A percentile compares a stretch with the other conserved stretches of the same genome.
phyloP scores from a whole-genome alignment of 2,329 filamentous ascomycete species.

The Karstenula rhodostoma region DNA sequence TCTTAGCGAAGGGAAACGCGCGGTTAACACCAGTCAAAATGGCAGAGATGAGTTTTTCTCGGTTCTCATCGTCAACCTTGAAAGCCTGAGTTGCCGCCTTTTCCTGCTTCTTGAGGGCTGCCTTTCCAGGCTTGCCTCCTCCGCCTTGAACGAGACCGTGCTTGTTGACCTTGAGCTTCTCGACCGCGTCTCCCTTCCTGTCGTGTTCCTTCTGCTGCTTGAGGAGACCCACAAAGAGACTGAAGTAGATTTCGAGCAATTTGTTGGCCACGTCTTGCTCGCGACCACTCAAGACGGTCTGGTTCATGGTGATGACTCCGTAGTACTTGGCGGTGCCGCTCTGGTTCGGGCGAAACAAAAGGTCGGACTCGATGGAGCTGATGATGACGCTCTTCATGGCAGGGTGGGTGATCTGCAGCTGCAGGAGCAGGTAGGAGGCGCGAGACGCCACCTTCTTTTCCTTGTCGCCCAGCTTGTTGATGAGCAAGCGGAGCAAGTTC shows the following conservation, averaged over 20 bases:
- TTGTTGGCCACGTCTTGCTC: slow-evolving; percentile 83
- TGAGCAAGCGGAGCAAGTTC: slow-evolving; percentile 86
- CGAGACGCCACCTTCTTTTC: slow-evolving; percentile 95
- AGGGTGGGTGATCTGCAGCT: slow-evolving; percentile 87
- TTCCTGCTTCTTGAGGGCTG: slow-evolving; percentile 57
- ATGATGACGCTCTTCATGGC: slow-evolving; percentile 93
- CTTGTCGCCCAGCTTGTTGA: slow-evolving; percentile 96
- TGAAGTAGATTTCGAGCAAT: slow-evolving; percentile 90
- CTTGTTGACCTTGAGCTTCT: slow-evolving; percentile 57
- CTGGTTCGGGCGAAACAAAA: slow-evolving; percentile 87
- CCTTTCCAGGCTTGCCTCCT: slow-evolving; percentile 62
- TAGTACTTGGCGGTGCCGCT: slow-evolving; percentile 92
- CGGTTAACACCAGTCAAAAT: slow-evolving; percentile 95
- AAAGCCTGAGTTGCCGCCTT: slow-evolving; percentile 54
- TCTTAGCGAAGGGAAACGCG: slow-evolving; percentile 89
- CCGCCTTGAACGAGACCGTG: slow-evolving; percentile 63
- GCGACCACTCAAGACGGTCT: slow-evolving; percentile 87
- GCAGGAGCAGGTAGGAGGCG: slow-evolving; percentile 90
- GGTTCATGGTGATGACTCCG: slow-evolving; percentile 94
- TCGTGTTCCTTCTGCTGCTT: slow-evolving; percentile 64
- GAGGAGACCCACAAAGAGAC: slow-evolving; percentile 81
- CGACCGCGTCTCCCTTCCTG: slow-evolving; percentile 45
- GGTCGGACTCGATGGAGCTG: slow-evolving; percentile 83
- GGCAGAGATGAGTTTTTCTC: slow-evolving; percentile 91
- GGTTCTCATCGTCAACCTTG: slow-evolving; percentile 68